A percentile compares a stretch with the other conserved stretches of the same genome.
phyloP scores from a whole-genome alignment of 495 filamentous ascomycete species.

The Halenospora varia region DNA sequence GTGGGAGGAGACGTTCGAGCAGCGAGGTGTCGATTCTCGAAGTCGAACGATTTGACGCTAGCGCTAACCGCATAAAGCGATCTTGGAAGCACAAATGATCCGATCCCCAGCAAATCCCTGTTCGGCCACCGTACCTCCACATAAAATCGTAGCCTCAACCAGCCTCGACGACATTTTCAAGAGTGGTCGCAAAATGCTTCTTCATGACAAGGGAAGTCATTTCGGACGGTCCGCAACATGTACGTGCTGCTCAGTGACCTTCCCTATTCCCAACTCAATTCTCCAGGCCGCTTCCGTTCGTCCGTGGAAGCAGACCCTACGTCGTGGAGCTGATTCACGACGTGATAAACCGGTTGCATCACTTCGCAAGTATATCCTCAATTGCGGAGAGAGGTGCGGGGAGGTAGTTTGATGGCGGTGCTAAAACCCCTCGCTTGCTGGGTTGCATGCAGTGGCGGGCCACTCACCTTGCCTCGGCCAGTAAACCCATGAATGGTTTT shows the following conservation, averaged over 20 bases:
- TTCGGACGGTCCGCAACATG: too few relatives aligned
- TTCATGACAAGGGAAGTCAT: too few relatives aligned
- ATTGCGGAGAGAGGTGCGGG: background rate
- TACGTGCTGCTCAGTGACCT: too few relatives aligned
- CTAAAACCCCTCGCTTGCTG: background rate
- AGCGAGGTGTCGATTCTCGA: background rate
- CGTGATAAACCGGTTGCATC: background rate
- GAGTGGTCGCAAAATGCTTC: too few relatives aligned
- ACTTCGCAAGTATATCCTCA: background rate
- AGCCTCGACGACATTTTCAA: too few relatives aligned
- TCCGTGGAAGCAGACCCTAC: background rate
- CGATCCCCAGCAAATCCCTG: too few relatives aligned
- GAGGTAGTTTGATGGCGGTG: background rate
- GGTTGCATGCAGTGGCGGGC: background rate
- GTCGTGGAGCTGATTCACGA: background rate
- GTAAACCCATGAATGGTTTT: too few relatives aligned
- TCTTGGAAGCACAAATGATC: too few relatives aligned
- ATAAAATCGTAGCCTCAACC: too few relatives aligned
- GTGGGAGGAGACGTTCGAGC: background rate
- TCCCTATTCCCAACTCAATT: too few relatives aligned
- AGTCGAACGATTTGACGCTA: background rate
- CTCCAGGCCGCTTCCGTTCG: too few relatives aligned
- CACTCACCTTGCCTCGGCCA: background rate
- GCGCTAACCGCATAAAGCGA: background rate
- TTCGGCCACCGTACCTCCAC: too few relatives aligned